phyloP scores from a whole-genome alignment of 1,284 basidiomycete genomes.

The Microbotryomycetes sp. region DNA sequence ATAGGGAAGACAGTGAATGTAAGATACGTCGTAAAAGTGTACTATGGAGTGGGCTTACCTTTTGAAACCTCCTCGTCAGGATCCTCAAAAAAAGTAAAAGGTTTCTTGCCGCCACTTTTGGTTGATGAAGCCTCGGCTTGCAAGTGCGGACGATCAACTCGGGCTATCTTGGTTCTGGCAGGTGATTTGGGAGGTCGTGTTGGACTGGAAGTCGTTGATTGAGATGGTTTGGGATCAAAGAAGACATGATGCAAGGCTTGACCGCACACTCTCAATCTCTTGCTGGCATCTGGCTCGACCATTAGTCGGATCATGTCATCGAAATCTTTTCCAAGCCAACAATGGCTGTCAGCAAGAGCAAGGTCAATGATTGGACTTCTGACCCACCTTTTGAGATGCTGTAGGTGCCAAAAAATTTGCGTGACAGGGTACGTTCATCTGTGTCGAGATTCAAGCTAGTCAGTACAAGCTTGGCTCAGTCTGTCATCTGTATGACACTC shows the following conservation, averaged over 20 bases:
- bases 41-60: too few relatives aligned
- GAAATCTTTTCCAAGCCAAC: constrained; percentile 24
- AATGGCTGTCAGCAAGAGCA: neutral
- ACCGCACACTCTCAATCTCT: constrained; percentile 56
- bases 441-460: neutral
- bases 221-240: constrained; percentile 47
- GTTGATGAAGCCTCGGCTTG: too few relatives aligned
- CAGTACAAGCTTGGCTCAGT: neutral
- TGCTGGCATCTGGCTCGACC: constrained; percentile 66
- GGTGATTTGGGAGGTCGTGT: neutral
- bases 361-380: constrained; percentile 29
- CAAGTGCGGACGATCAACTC: too few relatives aligned
- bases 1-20: too few relatives aligned
- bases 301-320: constrained; percentile 65
- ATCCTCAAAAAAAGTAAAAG: too few relatives aligned
- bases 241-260: constrained; percentile 61
- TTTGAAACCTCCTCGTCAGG: too few relatives aligned
- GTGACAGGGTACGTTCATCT: constrained; percentile 53
- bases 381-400: constrained; percentile 54
- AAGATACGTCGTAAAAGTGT: too few relatives aligned
- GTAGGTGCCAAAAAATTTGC: constrained; percentile 74
- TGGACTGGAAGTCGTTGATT: neutral
- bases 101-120: too few relatives aligned
- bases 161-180: too few relatives aligned
- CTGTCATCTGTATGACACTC: constrained; percentile 44